phyloP scores from a whole-genome alignment of 192 early-diverging fungal genomes.

The Backusella sp. region DNA sequence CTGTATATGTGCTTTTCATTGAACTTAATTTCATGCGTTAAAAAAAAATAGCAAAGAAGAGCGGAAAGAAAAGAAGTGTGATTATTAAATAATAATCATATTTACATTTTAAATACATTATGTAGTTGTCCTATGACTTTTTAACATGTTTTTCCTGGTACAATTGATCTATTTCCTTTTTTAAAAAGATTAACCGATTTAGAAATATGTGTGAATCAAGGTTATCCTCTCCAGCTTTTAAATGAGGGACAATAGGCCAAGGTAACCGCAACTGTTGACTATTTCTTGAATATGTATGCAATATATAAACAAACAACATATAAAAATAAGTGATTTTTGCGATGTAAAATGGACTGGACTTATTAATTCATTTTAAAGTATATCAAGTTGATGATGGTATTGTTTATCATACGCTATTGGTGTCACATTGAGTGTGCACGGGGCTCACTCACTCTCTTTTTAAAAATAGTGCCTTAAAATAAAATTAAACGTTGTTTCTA shows the following conservation, averaged over 20 bases:
- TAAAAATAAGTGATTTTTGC: not conserved
- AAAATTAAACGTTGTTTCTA: not conserved
- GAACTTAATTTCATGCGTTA: not conserved
- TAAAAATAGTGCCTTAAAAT: not conserved
- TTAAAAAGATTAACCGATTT: not conserved
- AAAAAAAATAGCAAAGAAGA: not conserved
- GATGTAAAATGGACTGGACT: not conserved
- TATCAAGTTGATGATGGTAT: not conserved
- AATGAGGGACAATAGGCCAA: not conserved
- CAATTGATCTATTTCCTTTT: not conserved
- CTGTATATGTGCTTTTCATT: not conserved
- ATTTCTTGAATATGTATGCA: not conserved
- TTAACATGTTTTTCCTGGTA: not conserved
- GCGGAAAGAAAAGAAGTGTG: not conserved
- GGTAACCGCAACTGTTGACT: not conserved
- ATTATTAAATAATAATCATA: not conserved
- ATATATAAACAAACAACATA: not conserved
- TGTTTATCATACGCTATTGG: not conserved
- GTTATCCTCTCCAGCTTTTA: not conserved
- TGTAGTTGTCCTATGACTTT: conserved; percentile 5
- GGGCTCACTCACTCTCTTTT: not conserved
- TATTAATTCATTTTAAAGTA: not conserved
- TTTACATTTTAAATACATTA: not conserved
- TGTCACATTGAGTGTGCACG: conserved; percentile 1
- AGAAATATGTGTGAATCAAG: not conserved